Evolutionary conservation across 2,329 filamentous ascomycete species (phyloP).

Genomic region (Drechslerella coelobrocha): DNA sequence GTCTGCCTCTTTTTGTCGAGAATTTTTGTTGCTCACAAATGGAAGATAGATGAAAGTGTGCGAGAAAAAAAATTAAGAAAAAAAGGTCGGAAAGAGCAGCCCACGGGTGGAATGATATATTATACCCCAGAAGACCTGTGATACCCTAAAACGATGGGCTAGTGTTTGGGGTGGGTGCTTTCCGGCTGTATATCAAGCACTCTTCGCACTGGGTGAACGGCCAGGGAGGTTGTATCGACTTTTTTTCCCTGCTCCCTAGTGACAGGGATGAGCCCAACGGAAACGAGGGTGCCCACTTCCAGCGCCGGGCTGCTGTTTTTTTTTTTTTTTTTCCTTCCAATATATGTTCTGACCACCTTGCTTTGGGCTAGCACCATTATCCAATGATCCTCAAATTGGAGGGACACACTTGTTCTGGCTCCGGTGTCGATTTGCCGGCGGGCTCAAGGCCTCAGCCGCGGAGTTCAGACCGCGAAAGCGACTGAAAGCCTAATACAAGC

Average conservation of each 20-base stretch:
- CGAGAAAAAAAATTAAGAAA: slow-evolving; percentile 23
- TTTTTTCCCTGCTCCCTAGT: slow-evolving; percentile 26
- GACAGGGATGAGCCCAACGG: slow-evolving; percentile 42
- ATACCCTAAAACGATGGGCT: slow-evolving; percentile 44
- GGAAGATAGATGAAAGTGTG: background rate
- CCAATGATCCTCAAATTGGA: slow-evolving; percentile 41
- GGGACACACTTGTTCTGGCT: slow-evolving; percentile 47
- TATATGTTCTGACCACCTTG: slow-evolving; percentile 32
- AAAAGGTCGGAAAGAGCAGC: slow-evolving; percentile 20
- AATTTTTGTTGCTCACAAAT: slow-evolving; percentile 4
- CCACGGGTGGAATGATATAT: slow-evolving; percentile 48
- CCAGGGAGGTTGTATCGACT: slow-evolving; percentile 46
- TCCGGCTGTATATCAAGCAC: slow-evolving; percentile 46
- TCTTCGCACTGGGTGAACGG: slow-evolving; percentile 39
- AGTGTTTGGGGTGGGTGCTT: slow-evolving; percentile 49
- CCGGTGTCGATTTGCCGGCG: slow-evolving; percentile 4
- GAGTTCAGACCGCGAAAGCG: slow-evolving; percentile 40
- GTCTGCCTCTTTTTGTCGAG: slow-evolving; percentile 7
- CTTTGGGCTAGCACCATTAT: slow-evolving; percentile 9
- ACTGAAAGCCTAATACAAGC: slow-evolving; percentile 24
- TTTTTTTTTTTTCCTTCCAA: slow-evolving; percentile 6
- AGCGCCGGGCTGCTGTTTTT: slow-evolving; percentile 16
- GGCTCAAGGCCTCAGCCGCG: slow-evolving; percentile 32
- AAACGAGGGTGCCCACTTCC: slow-evolving; percentile 49
- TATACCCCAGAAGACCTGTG: slow-evolving; percentile 47